phyloP scores from a whole-genome alignment of 1,139 yeast species.

The Sugiyamaella sp. region DNA sequence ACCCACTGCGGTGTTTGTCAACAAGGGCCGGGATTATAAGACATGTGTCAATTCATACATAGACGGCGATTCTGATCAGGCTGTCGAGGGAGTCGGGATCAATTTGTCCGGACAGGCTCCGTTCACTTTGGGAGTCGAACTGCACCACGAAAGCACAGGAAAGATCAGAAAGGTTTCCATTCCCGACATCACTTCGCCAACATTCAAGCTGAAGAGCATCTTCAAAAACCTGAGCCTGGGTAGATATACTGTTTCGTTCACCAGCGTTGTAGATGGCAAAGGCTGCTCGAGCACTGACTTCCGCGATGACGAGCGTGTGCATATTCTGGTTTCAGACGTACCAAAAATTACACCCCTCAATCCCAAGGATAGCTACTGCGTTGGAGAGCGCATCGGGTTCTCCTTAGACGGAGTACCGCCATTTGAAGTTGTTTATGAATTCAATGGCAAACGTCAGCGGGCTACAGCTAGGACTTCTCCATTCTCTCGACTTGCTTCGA shows the following conservation, averaged over 20 bases:
- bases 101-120: conserved; percentile 65
- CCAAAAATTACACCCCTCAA: conserved; percentile 61
- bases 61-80: conserved; percentile 33
- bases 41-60: conserved; percentile 52
- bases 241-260: conserved; percentile 59
- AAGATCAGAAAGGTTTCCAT: conserved; percentile 47
- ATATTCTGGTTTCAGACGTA: conserved; percentile 68
- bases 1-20: conserved; percentile 60
- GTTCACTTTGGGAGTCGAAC: conserved; percentile 55
- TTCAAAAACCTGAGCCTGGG: conserved; percentile 54
- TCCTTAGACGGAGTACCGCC: conserved; percentile 80
- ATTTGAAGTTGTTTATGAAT: conserved; percentile 70
- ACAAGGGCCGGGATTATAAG: conserved; percentile 50
- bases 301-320: conserved; percentile 40
- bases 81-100: conserved; percentile 59
- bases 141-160: conserved; percentile 58
- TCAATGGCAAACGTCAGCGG: conserved; percentile 62
- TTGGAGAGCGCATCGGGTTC: conserved; percentile 85
- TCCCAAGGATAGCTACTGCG: conserved; percentile 65
- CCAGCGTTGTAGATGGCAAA: conserved; percentile 63
- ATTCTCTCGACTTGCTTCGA: conserved; percentile 75
- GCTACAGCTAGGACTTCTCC: conserved; percentile 57
- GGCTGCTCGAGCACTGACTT: conserved; percentile 61
- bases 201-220: conserved; percentile 44
- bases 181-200: conserved; percentile 42